These are phyloP conservation scores for Leptoxyphium fumago DNA, from an alignment of 2,329 filamentous ascomycete species.

Conservation along the genomic window DNA sequence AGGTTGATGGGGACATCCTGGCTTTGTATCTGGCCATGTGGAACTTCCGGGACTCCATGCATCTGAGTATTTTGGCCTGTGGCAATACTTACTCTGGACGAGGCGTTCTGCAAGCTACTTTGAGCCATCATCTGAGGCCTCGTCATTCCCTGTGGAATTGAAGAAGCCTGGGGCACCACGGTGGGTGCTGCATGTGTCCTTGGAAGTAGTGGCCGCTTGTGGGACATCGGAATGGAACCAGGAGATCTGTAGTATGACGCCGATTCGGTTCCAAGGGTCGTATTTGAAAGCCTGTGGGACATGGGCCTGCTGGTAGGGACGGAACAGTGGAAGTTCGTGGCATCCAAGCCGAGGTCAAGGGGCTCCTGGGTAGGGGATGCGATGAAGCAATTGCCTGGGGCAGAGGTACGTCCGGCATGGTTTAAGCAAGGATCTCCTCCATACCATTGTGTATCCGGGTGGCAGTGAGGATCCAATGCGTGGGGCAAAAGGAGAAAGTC, in stretches of 20 bases:
- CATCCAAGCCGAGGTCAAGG: neutral
- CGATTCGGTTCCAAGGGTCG: neutral
- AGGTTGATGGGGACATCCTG: neutral
- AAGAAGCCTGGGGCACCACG: slow-evolving; percentile 1
- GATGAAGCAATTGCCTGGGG: neutral
- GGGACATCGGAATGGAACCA: slow-evolving; percentile 1
- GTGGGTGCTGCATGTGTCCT: slow-evolving; percentile 8
- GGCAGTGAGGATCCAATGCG: slow-evolving; percentile 16
- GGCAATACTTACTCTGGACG: slow-evolving; percentile 4
- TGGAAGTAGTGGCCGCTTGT: slow-evolving; percentile 11
- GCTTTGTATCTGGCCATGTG: neutral
- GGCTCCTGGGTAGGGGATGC: neutral
- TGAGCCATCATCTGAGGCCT: slow-evolving; percentile 2
- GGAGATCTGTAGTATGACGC: neutral
- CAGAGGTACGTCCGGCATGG: neutral
- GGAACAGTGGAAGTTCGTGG: neutral
- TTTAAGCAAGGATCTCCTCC: neutral
- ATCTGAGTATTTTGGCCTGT: neutral
- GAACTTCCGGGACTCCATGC: neutral
- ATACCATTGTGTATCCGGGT: slow-evolving; percentile 1
- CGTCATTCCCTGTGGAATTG: slow-evolving; percentile 1
- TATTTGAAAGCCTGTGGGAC: neutral
- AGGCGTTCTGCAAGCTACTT: slow-evolving; percentile 3
- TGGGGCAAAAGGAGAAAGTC: slow-evolving; percentile 13
- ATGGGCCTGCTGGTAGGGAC: neutral